These are phyloP conservation scores for Mycena chlorophos DNA, from an alignment of 768 basidiomycete genomes.

Conservation along the genomic window DNA sequence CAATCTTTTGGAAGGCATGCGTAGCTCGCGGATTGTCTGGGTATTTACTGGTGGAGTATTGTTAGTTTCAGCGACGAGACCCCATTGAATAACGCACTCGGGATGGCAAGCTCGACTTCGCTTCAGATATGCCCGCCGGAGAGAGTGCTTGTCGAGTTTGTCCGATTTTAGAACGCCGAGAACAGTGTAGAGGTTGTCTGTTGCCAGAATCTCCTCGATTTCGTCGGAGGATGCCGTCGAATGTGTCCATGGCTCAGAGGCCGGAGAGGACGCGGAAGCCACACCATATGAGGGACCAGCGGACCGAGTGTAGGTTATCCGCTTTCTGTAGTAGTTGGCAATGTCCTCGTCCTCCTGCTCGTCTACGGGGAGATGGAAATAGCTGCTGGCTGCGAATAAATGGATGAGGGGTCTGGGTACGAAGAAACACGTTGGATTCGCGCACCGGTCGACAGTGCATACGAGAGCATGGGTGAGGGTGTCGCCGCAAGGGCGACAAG, in stretches of 20 bases:
- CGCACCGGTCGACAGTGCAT: conserved; percentile 31
- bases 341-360: conserved; percentile 53
- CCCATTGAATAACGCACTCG: conserved; percentile 58
- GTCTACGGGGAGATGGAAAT: conserved; percentile 65
- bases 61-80: not conserved
- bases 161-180: conserved; percentile 60
- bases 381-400: conserved; percentile 49
- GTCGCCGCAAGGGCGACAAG: too few species aligned
- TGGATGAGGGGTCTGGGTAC: conserved; percentile 5
- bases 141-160: conserved; percentile 56
- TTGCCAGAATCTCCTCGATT: conserved; percentile 50
- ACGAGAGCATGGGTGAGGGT: conserved; percentile 40
- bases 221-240: not conserved
- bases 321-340: conserved; percentile 46
- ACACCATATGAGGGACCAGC: conserved; percentile 32
- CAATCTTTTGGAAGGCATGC: conserved; percentile 82
- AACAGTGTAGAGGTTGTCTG: conserved; percentile 70
- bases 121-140: conserved; percentile 74
- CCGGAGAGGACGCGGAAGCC: conserved; percentile 28
- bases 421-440: not conserved
- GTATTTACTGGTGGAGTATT: conserved; percentile 60
- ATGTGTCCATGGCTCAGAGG: not conserved
- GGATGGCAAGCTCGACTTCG: conserved; percentile 81
- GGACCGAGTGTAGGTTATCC: conserved; percentile 48
- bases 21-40: conserved; percentile 76